phyloP scores from a whole-genome alignment of 129 eudicot genomes.

The Lonicera japonica region DNA sequence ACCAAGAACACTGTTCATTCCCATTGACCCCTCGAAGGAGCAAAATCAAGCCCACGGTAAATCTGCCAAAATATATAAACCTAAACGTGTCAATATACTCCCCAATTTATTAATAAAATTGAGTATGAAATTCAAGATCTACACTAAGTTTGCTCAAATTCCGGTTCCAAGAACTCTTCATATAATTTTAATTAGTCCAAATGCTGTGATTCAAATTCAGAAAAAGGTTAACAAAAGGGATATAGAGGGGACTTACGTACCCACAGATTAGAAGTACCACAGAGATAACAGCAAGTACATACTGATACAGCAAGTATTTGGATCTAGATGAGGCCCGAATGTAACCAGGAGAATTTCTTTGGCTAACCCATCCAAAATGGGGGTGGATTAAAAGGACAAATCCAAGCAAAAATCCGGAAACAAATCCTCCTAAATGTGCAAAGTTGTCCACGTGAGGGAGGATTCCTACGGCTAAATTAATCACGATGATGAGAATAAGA shows the following conservation, averaged over 20 bases:
- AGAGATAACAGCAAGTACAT: conserved; percentile 31
- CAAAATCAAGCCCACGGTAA: conserved; percentile 30
- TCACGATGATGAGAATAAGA: conserved; percentile 30
- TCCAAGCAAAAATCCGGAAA: conserved; percentile 73
- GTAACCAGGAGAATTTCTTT: conserved; percentile 38
- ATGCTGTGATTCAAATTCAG: background rate
- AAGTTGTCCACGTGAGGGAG: conserved; percentile 88
- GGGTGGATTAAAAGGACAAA: conserved; percentile 61
- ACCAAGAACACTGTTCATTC: conserved; percentile 64
- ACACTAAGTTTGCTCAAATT: too few relatives aligned
- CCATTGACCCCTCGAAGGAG: conserved; percentile 54
- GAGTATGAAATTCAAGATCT: too few relatives aligned
- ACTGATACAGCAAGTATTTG: conserved; percentile 68
- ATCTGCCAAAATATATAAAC: conserved; percentile 32
- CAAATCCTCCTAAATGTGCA: conserved; percentile 85
- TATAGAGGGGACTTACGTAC: conserved; percentile 34
- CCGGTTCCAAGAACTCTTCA: too few relatives aligned
- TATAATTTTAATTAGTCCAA: background rate
- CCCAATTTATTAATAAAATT: background rate
- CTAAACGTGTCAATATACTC: background rate
- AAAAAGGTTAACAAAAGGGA: background rate
- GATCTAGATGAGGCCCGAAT: conserved; percentile 26
- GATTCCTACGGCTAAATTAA: conserved; percentile 69
- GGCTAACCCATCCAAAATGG: conserved; percentile 57
- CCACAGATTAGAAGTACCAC: conserved; percentile 29